A percentile compares a stretch with the other conserved stretches of the same genome.
Evolutionary conservation across 805 yeast species (phyloP).

Genomic region (Nakazawaea ambrosiae): DNA sequence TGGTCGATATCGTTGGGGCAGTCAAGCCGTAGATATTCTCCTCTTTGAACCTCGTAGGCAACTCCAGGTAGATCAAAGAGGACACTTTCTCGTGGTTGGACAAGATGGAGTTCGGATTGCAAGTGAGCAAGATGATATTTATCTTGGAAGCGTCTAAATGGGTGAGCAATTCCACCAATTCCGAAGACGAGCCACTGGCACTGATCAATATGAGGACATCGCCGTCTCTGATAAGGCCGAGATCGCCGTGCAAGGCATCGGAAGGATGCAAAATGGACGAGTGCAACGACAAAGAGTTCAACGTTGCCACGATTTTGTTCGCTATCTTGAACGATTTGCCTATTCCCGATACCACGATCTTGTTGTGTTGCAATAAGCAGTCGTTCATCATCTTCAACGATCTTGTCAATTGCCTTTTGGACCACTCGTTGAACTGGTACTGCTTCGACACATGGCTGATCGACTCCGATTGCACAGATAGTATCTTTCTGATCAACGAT

Average conservation of each 20-base stretch:
- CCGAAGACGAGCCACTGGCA: slow-evolving; percentile 81
- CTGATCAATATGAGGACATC: slow-evolving; percentile 62
- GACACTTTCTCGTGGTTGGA: slow-evolving; percentile 42
- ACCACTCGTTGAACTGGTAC: slow-evolving; percentile 36
- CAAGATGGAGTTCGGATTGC: slow-evolving; percentile 49
- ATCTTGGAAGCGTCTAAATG: slow-evolving; percentile 50
- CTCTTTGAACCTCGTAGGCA: slow-evolving; percentile 54
- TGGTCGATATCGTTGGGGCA: slow-evolving; percentile 84
- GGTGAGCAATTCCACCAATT: slow-evolving; percentile 49
- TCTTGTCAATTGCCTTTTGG: slow-evolving; percentile 34
- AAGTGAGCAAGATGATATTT: slow-evolving; percentile 51
- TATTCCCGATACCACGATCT: slow-evolving; percentile 72
- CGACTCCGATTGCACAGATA: slow-evolving; percentile 42
- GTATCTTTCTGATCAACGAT: slow-evolving; percentile 30
- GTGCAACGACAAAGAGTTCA: slow-evolving; percentile 70
- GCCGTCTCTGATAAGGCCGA: slow-evolving; percentile 59
- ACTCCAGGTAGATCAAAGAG: slow-evolving; percentile 52
- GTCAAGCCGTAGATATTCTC: slow-evolving; percentile 65
- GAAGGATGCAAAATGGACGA: slow-evolving; percentile 70
- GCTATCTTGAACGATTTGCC: slow-evolving; percentile 84
- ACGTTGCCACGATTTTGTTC: slow-evolving; percentile 69
- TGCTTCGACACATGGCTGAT: slow-evolving; percentile 36
- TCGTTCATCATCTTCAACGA: slow-evolving; percentile 38
- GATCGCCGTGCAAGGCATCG: slow-evolving; percentile 88
- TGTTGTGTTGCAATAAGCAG: slow-evolving; percentile 45